Evolutionary conservation across 768 basidiomycete species (phyloP), one percentile per base, ranked within the genome.

Genomic region (Trametes gibbosa): DNA sequence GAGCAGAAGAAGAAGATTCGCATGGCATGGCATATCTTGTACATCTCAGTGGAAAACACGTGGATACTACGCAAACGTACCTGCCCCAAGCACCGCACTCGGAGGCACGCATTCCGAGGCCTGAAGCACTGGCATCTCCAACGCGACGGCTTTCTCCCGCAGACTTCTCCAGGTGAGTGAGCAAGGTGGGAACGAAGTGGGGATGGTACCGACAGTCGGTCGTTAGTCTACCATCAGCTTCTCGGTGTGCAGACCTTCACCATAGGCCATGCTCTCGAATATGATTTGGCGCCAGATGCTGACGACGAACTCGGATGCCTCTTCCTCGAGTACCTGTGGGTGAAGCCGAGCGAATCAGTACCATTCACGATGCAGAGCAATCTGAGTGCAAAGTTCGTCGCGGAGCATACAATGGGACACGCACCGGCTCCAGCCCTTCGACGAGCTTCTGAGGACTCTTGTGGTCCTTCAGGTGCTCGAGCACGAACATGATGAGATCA

Each of bases 241-340:
- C 65, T 92, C 93, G 24, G 93, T 94, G 66, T 89, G 84, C 61
- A 96, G 78, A 40, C 93, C 93, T 73, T 95, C 91, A 62, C 84
- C 86, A 71, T 92, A 95, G 25, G 94, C 91, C 84, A 92, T 89
- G 68, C 92, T 94, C 79, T 98, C 95, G 70, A 96, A 96, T 50
- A 94, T 91, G 65, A 96, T 82, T 74, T 93, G 90, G 54, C 92
- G 84, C 95, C 95, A 98, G 48, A 97, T 79, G 61, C 80, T 81
- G 66, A 87, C 72, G n/a, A 84, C 79, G 58, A 95, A 82, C 60
- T 92, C 87, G 25, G 77, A 76, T 5, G 95, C 94, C 70, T 98
- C 95, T 72, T 96, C 95, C 69, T 94, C 94, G 35, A 98, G 78
- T 3, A 97, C 92, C 95, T 97, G 68, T 39, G 27, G 24, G 43